Evolutionary conservation across 73 alveolate genomes (phyloP).

Genomic region (Blepharisma japonicum): DNA sequence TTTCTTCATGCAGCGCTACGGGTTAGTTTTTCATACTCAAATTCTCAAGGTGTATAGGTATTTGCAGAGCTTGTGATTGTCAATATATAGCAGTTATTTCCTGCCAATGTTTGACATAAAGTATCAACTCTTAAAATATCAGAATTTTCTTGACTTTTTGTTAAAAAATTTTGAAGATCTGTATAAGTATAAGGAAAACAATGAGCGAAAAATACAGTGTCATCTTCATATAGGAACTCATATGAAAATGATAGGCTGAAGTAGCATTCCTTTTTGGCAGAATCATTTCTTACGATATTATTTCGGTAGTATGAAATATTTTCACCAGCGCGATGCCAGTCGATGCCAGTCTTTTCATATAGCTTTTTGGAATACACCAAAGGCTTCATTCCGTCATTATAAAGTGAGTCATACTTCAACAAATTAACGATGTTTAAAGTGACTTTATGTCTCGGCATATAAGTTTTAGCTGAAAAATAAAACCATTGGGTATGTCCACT

Average conservation of each 20-base stretch:
- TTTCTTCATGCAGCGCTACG: background rate
- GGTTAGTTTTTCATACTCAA: background rate
- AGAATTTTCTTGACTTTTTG: conserved; percentile 55
- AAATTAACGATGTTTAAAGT: conserved; percentile 96
- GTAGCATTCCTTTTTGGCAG: conserved; percentile 30
- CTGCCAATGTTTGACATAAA: conserved; percentile 81
- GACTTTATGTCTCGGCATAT: background rate
- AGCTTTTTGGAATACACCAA: conserved; percentile 59
- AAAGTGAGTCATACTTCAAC: conserved; percentile 96
- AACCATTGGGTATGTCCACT: conserved; percentile 98
- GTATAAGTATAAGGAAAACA: conserved; percentile 98
- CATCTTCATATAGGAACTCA: conserved; percentile 90
- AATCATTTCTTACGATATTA: too few relatives aligned
- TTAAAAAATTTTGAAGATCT: conserved; percentile 81
- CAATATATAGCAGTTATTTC: conserved; percentile 44
- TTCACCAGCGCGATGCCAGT: conserved; percentile 88
- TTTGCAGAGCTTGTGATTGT: conserved; percentile 36
- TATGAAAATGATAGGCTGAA: conserved; percentile 95
- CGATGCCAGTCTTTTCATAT: conserved; percentile 36
- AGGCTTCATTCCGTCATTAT: conserved; percentile 90
- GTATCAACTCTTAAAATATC: conserved; percentile 52
- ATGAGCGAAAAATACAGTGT: conserved; percentile 95
- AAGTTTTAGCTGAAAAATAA: conserved; percentile 89
- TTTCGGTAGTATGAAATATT: conserved; percentile 82
- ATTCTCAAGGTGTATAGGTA: background rate